Evolutionary conservation across 805 yeast species (phyloP), one percentile per base, ranked within the genome.

Genomic region (Metschnikowia aberdeeniae): DNA sequence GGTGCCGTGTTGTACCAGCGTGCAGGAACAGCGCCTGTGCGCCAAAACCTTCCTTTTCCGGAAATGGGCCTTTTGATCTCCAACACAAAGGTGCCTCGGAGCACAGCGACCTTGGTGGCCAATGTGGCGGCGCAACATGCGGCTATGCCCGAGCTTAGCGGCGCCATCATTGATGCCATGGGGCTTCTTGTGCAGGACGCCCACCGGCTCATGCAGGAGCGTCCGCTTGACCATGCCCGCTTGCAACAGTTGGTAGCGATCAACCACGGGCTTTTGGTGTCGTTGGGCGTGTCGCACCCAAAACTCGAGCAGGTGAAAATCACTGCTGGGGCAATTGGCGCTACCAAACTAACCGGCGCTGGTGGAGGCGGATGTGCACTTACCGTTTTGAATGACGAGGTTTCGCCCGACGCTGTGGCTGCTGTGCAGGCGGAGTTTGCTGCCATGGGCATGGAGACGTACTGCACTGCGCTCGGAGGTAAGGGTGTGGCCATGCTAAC

Each of bases 291-390:
- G 8, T 84, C 95, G 20, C 99, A 93, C 63, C 96, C 97, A 7
- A 75, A 84, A n/a, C 71, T 93, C 47, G 99, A 93, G 61, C 70
- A 73, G 41, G 80, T 92, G 26, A 84, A 81, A 57, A 66, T 78
- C 17, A 68, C 80, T n/a, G 76, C 88, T 20, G 90, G 73, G 41
- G 56, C 79, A 45, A 63, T 93, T 13, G 99, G 99, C 6, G 81
- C 85, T 46, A 92, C 99, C 0, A 93, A 93, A 63, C 75, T 93
- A 44, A 93, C 99, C 0, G 99, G 99, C 34, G 99, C 99, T 0
- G 99, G 99, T 30, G 99, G 99, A 17, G 99, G 99, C 41, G 99
- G 99, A 2, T 93, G 99, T 71, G 96, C 98, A 9, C 84, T 93
- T 45, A 93, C 98, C 0, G 66, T 93, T 32, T 71, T 90, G 12